These are phyloP conservation scores for Closterium sp. DNA, from an alignment of 139 green algal genomes.

Conservation along the genomic window DNA sequence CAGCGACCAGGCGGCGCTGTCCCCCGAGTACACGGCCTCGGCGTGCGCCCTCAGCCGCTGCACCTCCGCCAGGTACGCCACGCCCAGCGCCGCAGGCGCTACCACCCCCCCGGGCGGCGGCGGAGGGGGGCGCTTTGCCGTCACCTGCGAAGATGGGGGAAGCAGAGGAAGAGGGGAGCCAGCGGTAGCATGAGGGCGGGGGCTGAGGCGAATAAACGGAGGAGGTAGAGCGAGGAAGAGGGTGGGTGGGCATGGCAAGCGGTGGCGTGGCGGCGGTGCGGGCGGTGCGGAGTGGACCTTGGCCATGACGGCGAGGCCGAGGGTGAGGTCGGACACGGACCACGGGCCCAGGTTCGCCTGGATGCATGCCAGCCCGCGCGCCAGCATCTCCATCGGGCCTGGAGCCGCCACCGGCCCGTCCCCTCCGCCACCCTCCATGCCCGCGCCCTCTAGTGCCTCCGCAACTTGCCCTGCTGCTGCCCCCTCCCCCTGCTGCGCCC, in stretches of 20 bases:
- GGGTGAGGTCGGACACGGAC: conserved; percentile 17
- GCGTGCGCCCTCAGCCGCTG: conserved; percentile 28
- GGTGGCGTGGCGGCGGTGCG: not conserved
- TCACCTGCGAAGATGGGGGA: not conserved
- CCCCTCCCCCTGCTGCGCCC: too few relatives aligned
- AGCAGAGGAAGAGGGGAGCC: too few relatives aligned
- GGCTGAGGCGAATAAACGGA: too few relatives aligned
- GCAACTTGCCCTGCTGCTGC: too few relatives aligned
- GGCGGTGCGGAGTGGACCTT: conserved; percentile 21
- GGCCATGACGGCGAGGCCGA: conserved; percentile 35
- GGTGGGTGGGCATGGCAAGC: not conserved
- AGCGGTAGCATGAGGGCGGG: too few relatives aligned
- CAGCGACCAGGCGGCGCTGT: conserved; percentile 16
- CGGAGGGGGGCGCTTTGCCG: not conserved
- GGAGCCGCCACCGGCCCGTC: too few relatives aligned
- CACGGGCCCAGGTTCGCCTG: conserved; percentile 29
- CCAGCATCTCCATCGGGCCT: conserved; percentile 18
- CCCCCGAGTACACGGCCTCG: conserved; percentile 13
- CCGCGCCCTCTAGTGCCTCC: too few relatives aligned
- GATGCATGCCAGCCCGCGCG: conserved; percentile 8
- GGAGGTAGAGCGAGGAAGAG: not conserved
- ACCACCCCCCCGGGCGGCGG: not conserved
- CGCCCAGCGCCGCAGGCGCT: not conserved
- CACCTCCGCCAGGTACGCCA: not conserved
- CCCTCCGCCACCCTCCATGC: too few relatives aligned